Evolutionary conservation across 139 green algal genomes (phyloP).

Genomic region (Chlorella sp.): DNA sequence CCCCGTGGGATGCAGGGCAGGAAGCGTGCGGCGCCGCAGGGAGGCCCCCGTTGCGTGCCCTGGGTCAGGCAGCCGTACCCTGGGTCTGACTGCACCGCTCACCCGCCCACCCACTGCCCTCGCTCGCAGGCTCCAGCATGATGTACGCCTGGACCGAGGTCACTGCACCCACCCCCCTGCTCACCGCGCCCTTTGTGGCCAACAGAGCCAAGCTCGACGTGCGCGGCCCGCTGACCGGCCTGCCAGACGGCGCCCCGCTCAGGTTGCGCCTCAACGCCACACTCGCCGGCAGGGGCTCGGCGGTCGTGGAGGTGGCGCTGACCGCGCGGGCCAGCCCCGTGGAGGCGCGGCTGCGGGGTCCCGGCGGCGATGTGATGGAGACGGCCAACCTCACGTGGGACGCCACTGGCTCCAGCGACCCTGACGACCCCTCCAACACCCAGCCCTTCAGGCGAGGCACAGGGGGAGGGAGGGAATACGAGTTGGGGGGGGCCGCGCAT

Average conservation of each 20-base stretch:
- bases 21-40: too few relatives aligned
- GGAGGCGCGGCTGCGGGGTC: conserved; percentile 1
- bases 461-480: too few relatives aligned
- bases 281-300: background rate
- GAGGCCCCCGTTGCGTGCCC: too few relatives aligned
- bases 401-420: background rate
- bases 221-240: background rate
- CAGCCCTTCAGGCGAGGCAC: too few relatives aligned
- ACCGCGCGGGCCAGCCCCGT: background rate
- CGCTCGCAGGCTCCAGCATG: background rate
- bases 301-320: background rate
- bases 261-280: background rate
- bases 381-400: background rate
- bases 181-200: background rate
- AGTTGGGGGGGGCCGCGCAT: too few relatives aligned
- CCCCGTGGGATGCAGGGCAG: background rate
- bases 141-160: conserved; percentile 4
- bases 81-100: background rate
- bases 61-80: background rate
- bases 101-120: background rate
- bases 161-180: background rate
- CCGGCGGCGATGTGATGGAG: conserved; percentile 8
- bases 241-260: background rate
- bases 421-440: conserved; percentile 5
- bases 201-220: background rate